phyloP scores from a whole-genome alignment of 2,329 filamentous ascomycete genomes.

The Chaetothyriales sp. region DNA sequence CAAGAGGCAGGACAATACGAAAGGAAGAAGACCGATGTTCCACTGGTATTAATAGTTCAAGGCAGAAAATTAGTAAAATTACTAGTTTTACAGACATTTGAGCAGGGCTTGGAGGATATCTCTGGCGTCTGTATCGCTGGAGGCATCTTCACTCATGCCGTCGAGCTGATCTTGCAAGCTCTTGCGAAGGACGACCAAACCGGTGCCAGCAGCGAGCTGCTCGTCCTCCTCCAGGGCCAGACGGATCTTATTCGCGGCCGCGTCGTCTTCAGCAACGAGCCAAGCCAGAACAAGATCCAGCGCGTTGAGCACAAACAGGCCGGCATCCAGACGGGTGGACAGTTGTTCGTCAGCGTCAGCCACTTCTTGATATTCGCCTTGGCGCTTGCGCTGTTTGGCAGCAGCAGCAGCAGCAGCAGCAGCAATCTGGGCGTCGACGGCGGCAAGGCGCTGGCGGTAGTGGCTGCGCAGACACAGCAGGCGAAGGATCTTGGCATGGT shows the following conservation, averaged over 20 bases:
- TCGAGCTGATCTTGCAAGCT: slow-evolving; percentile 56
- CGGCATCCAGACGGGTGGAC: slow-evolving; percentile 62
- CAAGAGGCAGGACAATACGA: not conserved
- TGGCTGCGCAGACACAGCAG: slow-evolving; percentile 57
- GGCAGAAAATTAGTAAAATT: no score
- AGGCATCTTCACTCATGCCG: slow-evolving; percentile 30
- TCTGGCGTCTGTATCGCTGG: not conserved
- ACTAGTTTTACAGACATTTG: not conserved
- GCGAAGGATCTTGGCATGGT: slow-evolving; percentile 69
- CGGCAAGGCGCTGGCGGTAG: slow-evolving; percentile 47
- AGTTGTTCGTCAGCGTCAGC: slow-evolving; percentile 44
- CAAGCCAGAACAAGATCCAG: slow-evolving; percentile 78
- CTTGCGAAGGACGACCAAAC: slow-evolving; percentile 44
- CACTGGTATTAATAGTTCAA: no score
- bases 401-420: no score
- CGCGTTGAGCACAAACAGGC: slow-evolving; percentile 66
- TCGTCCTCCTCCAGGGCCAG: slow-evolving; percentile 52
- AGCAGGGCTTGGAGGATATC: not conserved
- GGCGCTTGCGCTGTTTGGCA: slow-evolving; percentile 43
- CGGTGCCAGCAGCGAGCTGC: slow-evolving; percentile 8
- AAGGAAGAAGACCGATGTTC: not conserved
- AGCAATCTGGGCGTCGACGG: slow-evolving; percentile 49
- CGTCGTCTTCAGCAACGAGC: slow-evolving; percentile 77
- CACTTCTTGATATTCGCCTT: slow-evolving; percentile 41
- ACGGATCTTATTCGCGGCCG: slow-evolving; percentile 51